Evolutionary conservation across 2,329 filamentous ascomycete species (phyloP).

Genomic region (Arthrocladium fulminans): DNA sequence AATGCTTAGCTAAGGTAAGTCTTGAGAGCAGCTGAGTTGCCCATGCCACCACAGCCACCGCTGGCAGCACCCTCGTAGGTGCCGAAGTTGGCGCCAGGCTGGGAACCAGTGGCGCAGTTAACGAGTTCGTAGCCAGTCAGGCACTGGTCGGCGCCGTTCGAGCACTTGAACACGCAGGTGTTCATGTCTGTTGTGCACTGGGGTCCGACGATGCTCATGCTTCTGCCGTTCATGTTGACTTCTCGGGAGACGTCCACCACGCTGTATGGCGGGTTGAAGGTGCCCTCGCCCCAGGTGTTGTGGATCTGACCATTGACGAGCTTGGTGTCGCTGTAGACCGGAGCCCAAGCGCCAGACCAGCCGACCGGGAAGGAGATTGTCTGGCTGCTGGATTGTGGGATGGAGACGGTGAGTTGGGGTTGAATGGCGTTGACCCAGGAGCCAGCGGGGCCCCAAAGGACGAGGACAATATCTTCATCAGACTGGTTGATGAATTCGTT

Average conservation of each 20-base stretch:
- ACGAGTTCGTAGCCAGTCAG: conserved; percentile 17
- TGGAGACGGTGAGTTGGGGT: conserved; percentile 20
- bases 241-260: conserved; percentile 22
- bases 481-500: conserved; percentile 20
- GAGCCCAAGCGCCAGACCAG: conserved; percentile 19
- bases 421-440: conserved; percentile 22
- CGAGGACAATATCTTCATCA: conserved; percentile 21
- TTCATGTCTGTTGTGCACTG: conserved; percentile 21
- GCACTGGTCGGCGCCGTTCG: conserved; percentile 12
- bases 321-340: conserved; percentile 18
- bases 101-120: conserved; percentile 22
- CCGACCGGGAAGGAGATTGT: conserved; percentile 20
- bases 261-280: conserved; percentile 18
- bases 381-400: conserved; percentile 11
- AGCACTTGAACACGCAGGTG: conserved; percentile 23
- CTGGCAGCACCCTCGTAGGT: conserved; percentile 17
- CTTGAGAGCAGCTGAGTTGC: conserved; percentile 17
- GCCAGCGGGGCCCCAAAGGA: conserved; percentile 20
- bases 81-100: conserved; percentile 20
- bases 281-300: conserved; percentile 23
- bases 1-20: conserved; percentile 15
- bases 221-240: conserved; percentile 23
- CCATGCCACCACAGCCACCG: conserved; percentile 22
- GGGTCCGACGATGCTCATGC: conserved; percentile 20
- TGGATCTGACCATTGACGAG: conserved; percentile 21